Conservation (phyloP, 1,139 yeast species). For the Pichia sp. region DNA sequence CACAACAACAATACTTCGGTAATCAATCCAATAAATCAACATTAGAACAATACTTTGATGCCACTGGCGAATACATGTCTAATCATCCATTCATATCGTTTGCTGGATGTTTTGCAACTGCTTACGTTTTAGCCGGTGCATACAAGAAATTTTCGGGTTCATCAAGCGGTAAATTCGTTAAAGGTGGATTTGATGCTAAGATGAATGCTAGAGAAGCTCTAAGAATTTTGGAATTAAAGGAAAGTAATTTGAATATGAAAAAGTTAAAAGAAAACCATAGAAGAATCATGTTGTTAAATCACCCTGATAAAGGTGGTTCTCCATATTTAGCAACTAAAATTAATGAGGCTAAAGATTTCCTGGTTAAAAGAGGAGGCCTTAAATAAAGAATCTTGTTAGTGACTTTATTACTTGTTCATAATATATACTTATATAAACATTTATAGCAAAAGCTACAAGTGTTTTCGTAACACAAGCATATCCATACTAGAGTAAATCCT, state of each 20-base stretch:
- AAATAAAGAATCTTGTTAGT: constrained; percentile 5
- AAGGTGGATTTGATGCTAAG: constrained; percentile 85
- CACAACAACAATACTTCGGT: constrained; percentile 18
- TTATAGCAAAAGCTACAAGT: too few species aligned
- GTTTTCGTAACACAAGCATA: too few species aligned
- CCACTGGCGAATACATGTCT: constrained; percentile 53
- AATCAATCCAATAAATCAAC: constrained; percentile 37
- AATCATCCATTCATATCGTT: constrained; percentile 74
- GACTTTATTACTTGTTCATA: too few species aligned
- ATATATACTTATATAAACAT: too few species aligned
- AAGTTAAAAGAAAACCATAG: constrained; percentile 90
- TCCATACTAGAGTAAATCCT: too few species aligned
- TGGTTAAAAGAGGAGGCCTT: constrained; percentile 64
- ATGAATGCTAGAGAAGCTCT: constrained; percentile 91
- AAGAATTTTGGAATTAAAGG: constrained; percentile 77
- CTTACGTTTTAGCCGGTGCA: constrained; percentile 60
- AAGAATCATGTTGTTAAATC: constrained; percentile 86
- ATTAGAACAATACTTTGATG: constrained; percentile 61
- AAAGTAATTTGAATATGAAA: constrained; percentile 63
- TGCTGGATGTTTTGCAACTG: constrained; percentile 57
- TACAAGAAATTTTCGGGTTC: constrained; percentile 68
- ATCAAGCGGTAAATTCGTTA: constrained; percentile 58
- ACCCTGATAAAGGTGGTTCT: constrained; percentile 97
- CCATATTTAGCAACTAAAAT: constrained; percentile 93
- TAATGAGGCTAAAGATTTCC: constrained; percentile 91